phyloP scores from a whole-genome alignment of 1,139 yeast species.

The Saccharomyces pastorianus region DNA sequence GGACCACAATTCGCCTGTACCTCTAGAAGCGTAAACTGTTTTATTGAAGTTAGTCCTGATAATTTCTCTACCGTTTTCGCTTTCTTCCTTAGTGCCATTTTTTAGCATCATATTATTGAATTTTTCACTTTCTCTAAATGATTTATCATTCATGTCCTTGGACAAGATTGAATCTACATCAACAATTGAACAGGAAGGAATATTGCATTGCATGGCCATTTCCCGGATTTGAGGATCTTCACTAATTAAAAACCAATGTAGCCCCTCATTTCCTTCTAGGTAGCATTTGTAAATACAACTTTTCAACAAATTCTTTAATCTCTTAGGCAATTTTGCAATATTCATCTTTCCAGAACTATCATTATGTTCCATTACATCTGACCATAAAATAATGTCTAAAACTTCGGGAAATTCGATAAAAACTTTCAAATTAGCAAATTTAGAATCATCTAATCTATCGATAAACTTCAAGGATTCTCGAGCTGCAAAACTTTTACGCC shows the following conservation, averaged over 20 bases:
- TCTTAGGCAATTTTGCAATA: slow-evolving; percentile 18
- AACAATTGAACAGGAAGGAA: slow-evolving; percentile 27
- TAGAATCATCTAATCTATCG: slow-evolving; percentile 14
- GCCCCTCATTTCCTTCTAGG: slow-evolving; percentile 16
- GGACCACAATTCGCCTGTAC: slow-evolving; percentile 28
- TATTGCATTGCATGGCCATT: slow-evolving; percentile 20
- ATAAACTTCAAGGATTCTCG: slow-evolving; percentile 26
- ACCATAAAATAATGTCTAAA: slow-evolving; percentile 24
- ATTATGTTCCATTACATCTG: slow-evolving; percentile 19
- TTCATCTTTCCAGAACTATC: slow-evolving; percentile 8
- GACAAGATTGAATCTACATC: slow-evolving; percentile 26
- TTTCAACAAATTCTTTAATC: slow-evolving; percentile 25
- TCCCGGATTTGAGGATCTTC: slow-evolving; percentile 25
- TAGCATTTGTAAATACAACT: slow-evolving; percentile 28
- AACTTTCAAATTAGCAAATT: slow-evolving; percentile 12
- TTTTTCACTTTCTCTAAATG: slow-evolving; percentile 20
- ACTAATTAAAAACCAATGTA: slow-evolving; percentile 28
- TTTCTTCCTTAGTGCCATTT: slow-evolving; percentile 18
- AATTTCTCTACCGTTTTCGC: slow-evolving; percentile 20
- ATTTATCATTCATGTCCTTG: slow-evolving; percentile 21
- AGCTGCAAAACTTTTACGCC: slow-evolving; percentile 25
- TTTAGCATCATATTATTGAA: slow-evolving; percentile 22
- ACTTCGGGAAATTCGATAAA: slow-evolving; percentile 27
- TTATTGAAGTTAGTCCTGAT: slow-evolving; percentile 25
- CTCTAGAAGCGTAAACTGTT: slow-evolving; percentile 29